These are phyloP conservation scores for Akanthomyces lecanii DNA, from an alignment of 2,329 filamentous ascomycete genomes.

Conservation along the genomic window DNA sequence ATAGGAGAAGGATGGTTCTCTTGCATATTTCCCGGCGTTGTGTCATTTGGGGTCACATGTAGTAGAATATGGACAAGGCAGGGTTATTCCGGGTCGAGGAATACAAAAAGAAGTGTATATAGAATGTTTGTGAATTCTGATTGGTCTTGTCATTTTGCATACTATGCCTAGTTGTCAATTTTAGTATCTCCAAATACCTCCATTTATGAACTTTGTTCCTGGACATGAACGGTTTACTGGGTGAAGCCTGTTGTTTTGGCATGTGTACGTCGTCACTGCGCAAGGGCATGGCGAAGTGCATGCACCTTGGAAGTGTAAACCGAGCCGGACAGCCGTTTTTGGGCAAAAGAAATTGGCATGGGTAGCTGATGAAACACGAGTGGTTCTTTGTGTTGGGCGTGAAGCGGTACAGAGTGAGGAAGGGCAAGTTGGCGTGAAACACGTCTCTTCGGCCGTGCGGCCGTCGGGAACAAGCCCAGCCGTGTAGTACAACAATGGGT, in stretches of 20 bases:
- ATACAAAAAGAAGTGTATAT: slow-evolving; percentile 1
- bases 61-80: background rate
- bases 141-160: background rate
- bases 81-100: background rate
- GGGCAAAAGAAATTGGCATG: background rate
- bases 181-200: background rate
- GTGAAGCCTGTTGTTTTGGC: background rate
- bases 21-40: slow-evolving; percentile 10
- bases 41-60: slow-evolving; percentile 3
- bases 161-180: background rate
- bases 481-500: background rate
- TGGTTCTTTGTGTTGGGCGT: background rate
- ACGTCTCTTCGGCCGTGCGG: background rate
- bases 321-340: background rate
- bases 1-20: background rate
- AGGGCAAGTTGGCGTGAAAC: slow-evolving; percentile 1
- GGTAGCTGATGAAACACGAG: background rate
- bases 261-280: no score
- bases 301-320: background rate
- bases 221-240: no score
- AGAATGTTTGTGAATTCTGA: background rate
- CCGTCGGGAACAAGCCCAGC: background rate
- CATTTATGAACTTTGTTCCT: background rate
- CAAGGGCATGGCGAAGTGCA: background rate
- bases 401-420: background rate